Base-by-base conservation (phyloP, 352 stramenopile species). In the Phytopythium helicoides region DNA sequence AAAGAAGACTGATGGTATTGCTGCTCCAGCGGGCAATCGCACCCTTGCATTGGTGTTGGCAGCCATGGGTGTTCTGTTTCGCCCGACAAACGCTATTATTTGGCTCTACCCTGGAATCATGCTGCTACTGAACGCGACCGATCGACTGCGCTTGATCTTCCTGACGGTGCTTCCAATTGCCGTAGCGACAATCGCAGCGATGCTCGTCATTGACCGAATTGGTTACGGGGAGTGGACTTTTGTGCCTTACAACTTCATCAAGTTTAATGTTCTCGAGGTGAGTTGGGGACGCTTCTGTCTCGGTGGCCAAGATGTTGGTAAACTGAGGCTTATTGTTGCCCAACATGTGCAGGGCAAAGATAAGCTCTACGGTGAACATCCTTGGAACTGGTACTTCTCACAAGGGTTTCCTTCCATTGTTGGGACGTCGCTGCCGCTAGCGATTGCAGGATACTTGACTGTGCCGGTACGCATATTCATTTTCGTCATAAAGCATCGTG, bases 181-280 rank as follows among this genome's bases (percentile, higher is more conserved):
- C 3, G 28, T 73, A 9, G 48, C 69, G 6, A 81, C 84, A 9
- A 53, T 83, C 37, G 37, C 54, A 19, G 31, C 54, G 1, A 94
- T 94, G 82, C 38, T 94, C 11, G 57, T 77, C 45, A 87, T 96
- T 28, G 86, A 96, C 54, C 72, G 74, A 31, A 44, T 76, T 35
- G 77, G 77, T 26, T 96, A 96, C 49, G 81, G 85, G 22, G 73
- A 76, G 36, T 92, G 79, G 81, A 94, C 86, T 10, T 89, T 91
- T 47, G 86, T 96, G 31, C 84, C 83, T 8, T 68, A 76, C 33
- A 96, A 96, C 58, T 96, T 96, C 36, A 60, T 94, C 52, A 87
- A 83, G 61, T 92, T 94, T 59, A 96, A 96, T 56, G 54, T 94
- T 1, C 55, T 96, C 14, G 77, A 94, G 62, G 83, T 91, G 62